Evolutionary conservation across 768 basidiomycete genomes (phyloP).

Genomic region (Leccinum uliginosum): DNA sequence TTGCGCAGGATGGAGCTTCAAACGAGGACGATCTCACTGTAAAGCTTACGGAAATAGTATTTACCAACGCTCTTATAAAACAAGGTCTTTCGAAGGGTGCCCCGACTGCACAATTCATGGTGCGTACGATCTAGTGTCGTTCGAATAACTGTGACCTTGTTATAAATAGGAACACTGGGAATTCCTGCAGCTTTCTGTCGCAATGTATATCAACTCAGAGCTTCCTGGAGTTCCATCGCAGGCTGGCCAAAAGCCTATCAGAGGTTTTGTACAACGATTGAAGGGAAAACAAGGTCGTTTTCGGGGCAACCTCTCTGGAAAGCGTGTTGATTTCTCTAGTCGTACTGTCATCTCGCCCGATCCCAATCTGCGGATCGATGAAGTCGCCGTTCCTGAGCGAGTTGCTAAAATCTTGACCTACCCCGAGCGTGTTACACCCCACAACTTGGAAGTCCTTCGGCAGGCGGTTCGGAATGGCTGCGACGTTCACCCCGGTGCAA

Average conservation of each 20-base stretch:
- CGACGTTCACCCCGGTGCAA: slow-evolving; percentile 92
- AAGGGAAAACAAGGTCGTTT: slow-evolving; percentile 99
- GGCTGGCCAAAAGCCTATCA: slow-evolving; percentile 88
- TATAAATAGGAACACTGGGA: slow-evolving; percentile 90
- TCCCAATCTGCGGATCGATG: slow-evolving; percentile 97
- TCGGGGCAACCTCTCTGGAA: slow-evolving; percentile 95
- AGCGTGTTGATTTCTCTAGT: slow-evolving; percentile 97
- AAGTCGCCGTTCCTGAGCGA: slow-evolving; percentile 95
- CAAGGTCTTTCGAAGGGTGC: slow-evolving; percentile 85
- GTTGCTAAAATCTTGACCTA: slow-evolving; percentile 95
- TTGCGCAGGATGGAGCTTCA: slow-evolving; percentile 95
- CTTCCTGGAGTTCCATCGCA: slow-evolving; percentile 88
- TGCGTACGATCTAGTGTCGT: slow-evolving; percentile 20
- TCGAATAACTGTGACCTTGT: slow-evolving; percentile 1
- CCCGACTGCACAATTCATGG: slow-evolving; percentile 88
- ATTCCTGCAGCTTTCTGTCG: slow-evolving; percentile 88
- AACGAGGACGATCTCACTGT: slow-evolving; percentile 99
- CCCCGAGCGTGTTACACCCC: slow-evolving; percentile 88
- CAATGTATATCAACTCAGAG: slow-evolving; percentile 98
- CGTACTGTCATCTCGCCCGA: slow-evolving; percentile 99
- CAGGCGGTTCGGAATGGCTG: slow-evolving; percentile 83
- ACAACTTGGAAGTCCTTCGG: slow-evolving; percentile 78
- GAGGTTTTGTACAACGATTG: slow-evolving; percentile 95
- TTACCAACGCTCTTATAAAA: slow-evolving; percentile 89
- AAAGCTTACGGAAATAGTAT: slow-evolving; percentile 95